Base-by-base conservation (phyloP, 306 rosid species). In the Trichosanthes truncata region DNA sequence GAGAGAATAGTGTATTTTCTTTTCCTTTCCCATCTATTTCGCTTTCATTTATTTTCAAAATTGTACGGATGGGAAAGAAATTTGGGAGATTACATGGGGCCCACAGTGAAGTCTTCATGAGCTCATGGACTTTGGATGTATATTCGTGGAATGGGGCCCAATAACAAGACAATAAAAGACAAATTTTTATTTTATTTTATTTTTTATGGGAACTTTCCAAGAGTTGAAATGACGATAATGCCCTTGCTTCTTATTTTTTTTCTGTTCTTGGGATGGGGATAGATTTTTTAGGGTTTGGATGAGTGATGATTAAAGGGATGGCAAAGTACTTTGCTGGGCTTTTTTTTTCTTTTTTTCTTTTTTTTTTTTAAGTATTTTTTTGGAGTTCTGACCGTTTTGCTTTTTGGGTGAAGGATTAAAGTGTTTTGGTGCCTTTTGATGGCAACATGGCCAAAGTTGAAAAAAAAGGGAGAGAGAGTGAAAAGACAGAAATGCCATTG, bases 361-460 rank as follows among this genome's bases (percentile, higher is more conserved):
- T 62, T 62, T 13, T 4, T 33, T 31, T 9, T 31, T 11, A 2
- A 12, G 3, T 25, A 25, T 45, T 48, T 49, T 48, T 48, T 73
- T 57, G 17, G 41, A 51, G 45, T 74, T 74, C 78, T 74, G 78
- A 74, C 62, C 60, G 4, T 74, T 74, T 49, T 74, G 78, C 80
- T 77, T 46, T 78, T 78, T 29, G 48, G 73, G 73, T 63, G 74
- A 43, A 61, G 53, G 81, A 61, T 78, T 60, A 59, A 60, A 62
- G 81, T 49, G 78, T 29, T 78, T 78, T 60, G 81, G 81, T 78
- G 75, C 60, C 81, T 78, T 78, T 78, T 78, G 81, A 78, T 60
- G 81, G 74, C 74, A 48, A 78, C 74, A 62, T 62, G n/a, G 25
- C 11, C 45, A 63, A 31, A 46, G 60, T 45, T 12, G 7, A 35